A percentile compares a stretch with the other conserved stretches of the same genome.
Conservation (phyloP, 2,329 filamentous ascomycete species). For the Ascochyta lentis region DNA sequence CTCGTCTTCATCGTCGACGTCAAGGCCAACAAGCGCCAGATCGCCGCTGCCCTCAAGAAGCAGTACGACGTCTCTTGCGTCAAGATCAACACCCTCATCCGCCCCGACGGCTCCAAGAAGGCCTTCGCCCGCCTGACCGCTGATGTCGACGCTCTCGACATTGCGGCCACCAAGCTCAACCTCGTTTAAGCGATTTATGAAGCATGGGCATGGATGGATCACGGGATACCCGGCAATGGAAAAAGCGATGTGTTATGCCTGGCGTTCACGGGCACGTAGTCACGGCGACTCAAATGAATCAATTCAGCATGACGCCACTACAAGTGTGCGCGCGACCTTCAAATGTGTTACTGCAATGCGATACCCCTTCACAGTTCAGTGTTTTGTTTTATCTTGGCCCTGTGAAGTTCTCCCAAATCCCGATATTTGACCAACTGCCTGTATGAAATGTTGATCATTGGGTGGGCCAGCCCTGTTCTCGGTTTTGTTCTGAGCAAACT, state of each 20-base stretch:
- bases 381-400: background rate
- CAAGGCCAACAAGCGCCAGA: conserved; percentile 97
- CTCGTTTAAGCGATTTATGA: conserved; percentile 75
- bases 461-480: too few species aligned
- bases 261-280: conserved; percentile 48
- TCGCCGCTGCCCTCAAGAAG: conserved; percentile 98
- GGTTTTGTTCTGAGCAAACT: too few species aligned
- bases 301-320: conserved; percentile 43
- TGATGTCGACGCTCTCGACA: conserved; percentile 98
- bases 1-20: conserved; percentile 96
- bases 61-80: conserved; percentile 97
- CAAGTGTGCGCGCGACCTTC: conserved; percentile 19
- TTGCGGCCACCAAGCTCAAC: conserved; percentile 97
- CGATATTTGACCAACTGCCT: too few species aligned
- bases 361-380: conserved; percentile 19
- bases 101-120: conserved; percentile 98
- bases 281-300: conserved; percentile 47
- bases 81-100: conserved; percentile 99
- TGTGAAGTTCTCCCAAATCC: background rate
- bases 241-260: conserved; percentile 48
- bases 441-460: too few species aligned
- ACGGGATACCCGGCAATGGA: conserved; percentile 43
- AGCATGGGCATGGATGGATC: conserved; percentile 37
- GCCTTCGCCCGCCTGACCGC: conserved; percentile 93
- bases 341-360: conserved; percentile 13